phyloP scores from a whole-genome alignment of 805 yeast species.

The Komagataella pastoris region DNA sequence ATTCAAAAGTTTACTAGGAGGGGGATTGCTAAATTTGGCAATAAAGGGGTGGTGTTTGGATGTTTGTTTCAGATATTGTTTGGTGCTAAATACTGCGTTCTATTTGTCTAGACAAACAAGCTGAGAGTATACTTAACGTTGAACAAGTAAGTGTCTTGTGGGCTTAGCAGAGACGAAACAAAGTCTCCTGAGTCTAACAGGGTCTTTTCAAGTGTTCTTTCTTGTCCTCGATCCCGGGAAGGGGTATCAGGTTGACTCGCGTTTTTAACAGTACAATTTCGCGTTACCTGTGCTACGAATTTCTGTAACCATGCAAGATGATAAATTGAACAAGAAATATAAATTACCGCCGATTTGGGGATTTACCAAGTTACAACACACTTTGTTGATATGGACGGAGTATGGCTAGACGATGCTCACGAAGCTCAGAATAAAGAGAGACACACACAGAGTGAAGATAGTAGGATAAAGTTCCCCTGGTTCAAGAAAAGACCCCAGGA shows the following conservation, averaged over 20 bases:
- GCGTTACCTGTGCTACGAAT: neutral
- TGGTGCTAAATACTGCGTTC: neutral
- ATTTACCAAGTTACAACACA: neutral
- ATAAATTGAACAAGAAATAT: neutral
- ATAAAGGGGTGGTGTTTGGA: neutral
- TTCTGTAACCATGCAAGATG: neutral
- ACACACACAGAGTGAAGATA: neutral
- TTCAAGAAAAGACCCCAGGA: neutral
- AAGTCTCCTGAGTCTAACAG: neutral
- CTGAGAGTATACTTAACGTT: neutral
- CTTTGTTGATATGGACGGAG: slow-evolving; percentile 1
- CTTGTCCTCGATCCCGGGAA: neutral
- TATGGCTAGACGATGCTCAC: slow-evolving; percentile 2
- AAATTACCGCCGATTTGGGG: neutral
- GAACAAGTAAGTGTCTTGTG: neutral
- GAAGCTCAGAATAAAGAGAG: neutral
- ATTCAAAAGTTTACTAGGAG: neutral
- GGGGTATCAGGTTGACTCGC: neutral
- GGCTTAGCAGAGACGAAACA: neutral
- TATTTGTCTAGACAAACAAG: neutral
- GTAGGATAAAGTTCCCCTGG: neutral
- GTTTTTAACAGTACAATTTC: neutral
- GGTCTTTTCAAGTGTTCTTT: neutral
- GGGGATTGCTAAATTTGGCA: neutral
- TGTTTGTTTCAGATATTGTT: neutral